phyloP scores from a whole-genome alignment of 2,329 filamentous ascomycete species.

The Cercospora zeae-maydis region DNA sequence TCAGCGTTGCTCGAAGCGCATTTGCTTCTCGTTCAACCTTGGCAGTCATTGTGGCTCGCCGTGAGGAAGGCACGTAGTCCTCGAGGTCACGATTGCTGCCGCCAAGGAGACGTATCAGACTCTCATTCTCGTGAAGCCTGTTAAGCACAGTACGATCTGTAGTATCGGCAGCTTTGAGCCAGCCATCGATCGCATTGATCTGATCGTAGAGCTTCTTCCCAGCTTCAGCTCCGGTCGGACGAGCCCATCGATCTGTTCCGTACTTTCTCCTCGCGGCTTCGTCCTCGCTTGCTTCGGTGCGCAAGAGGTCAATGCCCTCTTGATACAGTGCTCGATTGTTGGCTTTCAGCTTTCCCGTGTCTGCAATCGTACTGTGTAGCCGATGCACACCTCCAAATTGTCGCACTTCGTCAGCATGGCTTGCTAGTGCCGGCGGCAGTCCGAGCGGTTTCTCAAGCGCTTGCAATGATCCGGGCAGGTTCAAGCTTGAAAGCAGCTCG shows the following conservation, averaged over 20 bases:
- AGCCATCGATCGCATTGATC: conserved; percentile 76
- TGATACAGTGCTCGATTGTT: conserved; percentile 75
- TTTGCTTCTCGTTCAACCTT: conserved; percentile 75
- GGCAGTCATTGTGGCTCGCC: conserved; percentile 73
- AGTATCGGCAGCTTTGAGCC: conserved; percentile 68
- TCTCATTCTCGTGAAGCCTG: conserved; percentile 74
- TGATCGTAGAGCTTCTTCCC: conserved; percentile 70
- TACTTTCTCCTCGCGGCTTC: conserved; percentile 69
- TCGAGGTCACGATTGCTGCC: conserved; percentile 78
- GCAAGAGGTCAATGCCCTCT: conserved; percentile 75
- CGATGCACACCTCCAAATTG: conserved; percentile 82
- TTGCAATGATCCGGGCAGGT: conserved; percentile 87
- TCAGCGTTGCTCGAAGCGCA: conserved; percentile 72
- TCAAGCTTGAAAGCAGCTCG: conserved; percentile 73
- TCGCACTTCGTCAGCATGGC: conserved; percentile 89
- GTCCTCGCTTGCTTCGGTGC: conserved; percentile 80
- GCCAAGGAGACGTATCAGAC: conserved; percentile 69
- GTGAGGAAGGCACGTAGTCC: conserved; percentile 83
- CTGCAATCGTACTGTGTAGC: conserved; percentile 74
- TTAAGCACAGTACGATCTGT: conserved; percentile 69
- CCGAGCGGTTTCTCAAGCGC: conserved; percentile 93
- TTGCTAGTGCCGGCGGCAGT: conserved; percentile 75
- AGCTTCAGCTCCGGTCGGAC: conserved; percentile 66
- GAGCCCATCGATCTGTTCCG: conserved; percentile 81
- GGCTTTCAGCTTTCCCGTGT: conserved; percentile 83